A percentile compares a stretch with the other conserved stretches of the same genome.
Conservation (phyloP, 2,329 filamentous ascomycete species). For the Davidsoniella virescens region DNA sequence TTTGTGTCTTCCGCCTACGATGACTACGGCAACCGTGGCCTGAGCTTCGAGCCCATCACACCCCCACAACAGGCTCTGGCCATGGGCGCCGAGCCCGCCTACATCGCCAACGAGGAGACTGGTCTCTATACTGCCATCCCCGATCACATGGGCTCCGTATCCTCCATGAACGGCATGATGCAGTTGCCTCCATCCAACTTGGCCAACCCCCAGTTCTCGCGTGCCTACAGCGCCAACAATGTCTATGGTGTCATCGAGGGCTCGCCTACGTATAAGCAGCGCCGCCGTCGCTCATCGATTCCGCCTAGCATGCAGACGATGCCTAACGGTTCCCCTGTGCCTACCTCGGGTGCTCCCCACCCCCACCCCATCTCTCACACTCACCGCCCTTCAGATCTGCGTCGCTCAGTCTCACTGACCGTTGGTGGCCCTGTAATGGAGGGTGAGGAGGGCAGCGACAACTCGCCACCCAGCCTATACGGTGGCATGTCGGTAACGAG, state of each 20-base stretch:
- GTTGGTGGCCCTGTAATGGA: constrained; percentile 61
- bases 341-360: constrained; percentile 24
- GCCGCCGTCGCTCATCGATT: constrained; percentile 82
- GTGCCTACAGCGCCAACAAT: constrained; percentile 56
- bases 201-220: constrained; percentile 61
- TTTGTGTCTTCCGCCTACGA: constrained; percentile 98
- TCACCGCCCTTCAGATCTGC: constrained; percentile 76
- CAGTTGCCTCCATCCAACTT: constrained; percentile 78
- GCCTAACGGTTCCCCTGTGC: constrained; percentile 44
- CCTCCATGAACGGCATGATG: constrained; percentile 73
- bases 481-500: constrained; percentile 47
- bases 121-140: constrained; percentile 90
- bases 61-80: constrained; percentile 79
- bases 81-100: constrained; percentile 76
- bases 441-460: constrained; percentile 59
- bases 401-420: constrained; percentile 77
- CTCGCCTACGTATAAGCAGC: constrained; percentile 96
- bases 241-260: constrained; percentile 95
- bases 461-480: constrained; percentile 64
- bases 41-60: constrained; percentile 93
- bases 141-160: constrained; percentile 58
- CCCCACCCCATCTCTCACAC: constrained; percentile 29
- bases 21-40: constrained; percentile 89
- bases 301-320: constrained; percentile 59
- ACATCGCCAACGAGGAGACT: constrained; percentile 96